Base-by-base conservation (phyloP, 202 grass and related monocot genomes). In the Brachypodium distachyon region DNA sequence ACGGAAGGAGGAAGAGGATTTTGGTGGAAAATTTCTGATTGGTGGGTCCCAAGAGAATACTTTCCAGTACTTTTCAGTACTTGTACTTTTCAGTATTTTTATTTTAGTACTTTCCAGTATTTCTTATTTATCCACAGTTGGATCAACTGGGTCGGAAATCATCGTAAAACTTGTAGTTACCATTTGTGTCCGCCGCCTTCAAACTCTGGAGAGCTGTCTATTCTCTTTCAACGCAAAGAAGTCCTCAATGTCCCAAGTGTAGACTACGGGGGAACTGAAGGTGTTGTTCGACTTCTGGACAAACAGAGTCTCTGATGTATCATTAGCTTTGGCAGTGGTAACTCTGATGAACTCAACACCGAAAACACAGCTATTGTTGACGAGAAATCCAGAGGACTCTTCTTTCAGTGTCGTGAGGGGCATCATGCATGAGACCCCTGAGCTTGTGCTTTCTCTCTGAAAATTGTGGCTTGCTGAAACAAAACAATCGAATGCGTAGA, bases 171-270 rank as follows among this genome's bases (percentile, higher is more conserved):
- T 22, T 12, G 51, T 42, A 57, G 34, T 74, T 57, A 81, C 56
- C 83, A 74, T 75, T 68, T 82, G 36, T 54, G 53, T 55, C 59
- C 79, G 7, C 47, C 47, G 19, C 33, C 2, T 55, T 82, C 48
- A 16, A 80, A 79, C 43, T 77, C 54, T 4, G 78, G 68, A n/a
- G 75, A 73, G 48, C 47, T 62, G 36, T 2, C 25, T 0, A 42
- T 50, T 18, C n/a, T 81, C 6, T n/a, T 81, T 72, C 46, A 70
- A 28, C 12, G 61, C 67, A 25, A 51, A 79, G 61, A 83, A 87
- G 42, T 83, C 64, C n/a, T 83, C 48, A 5, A 87, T 79, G 12
- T 87, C 49, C 85, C 85, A 83, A 12, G 74, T 56, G 58, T 64
- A 82, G 32, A 31, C 10, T 33, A 64, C 41, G 58, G 46, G 12